Evolutionary conservation across 2,329 filamentous ascomycete genomes (phyloP).

Genomic region (Hypoxylon sp.): DNA sequence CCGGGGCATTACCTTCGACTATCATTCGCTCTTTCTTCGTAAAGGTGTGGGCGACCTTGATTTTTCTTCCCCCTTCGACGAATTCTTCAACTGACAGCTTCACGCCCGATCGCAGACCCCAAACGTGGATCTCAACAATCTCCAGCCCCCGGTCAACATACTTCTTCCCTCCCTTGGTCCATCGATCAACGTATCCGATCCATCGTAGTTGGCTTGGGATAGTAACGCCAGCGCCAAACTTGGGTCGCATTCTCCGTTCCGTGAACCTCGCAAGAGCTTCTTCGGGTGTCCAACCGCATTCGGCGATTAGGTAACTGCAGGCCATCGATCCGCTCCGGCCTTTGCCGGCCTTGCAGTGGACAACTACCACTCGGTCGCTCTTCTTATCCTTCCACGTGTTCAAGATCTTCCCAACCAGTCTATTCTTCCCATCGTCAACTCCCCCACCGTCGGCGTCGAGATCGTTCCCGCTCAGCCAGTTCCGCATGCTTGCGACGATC

Average conservation of each 20-base stretch:
- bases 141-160: constrained; percentile 88
- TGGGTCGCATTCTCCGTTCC: constrained; percentile 85
- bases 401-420: constrained; percentile 42
- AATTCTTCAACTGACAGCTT: constrained; percentile 89
- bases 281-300: constrained; percentile 73
- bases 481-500: constrained; percentile 92
- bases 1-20: constrained; percentile 68
- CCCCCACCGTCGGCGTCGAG: constrained; percentile 50
- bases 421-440: constrained; percentile 35
- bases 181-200: constrained; percentile 88
- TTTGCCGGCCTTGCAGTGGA: constrained; percentile 98
- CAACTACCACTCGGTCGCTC: constrained; percentile 77
- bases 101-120: constrained; percentile 88
- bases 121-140: constrained; percentile 88
- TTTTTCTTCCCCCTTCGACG: constrained; percentile 87
- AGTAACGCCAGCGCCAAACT: constrained; percentile 88
- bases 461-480: constrained; percentile 76
- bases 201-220: constrained; percentile 93
- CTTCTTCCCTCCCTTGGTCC: constrained; percentile 78
- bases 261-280: constrained; percentile 73
- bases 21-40: constrained; percentile 76
- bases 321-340: constrained; percentile 89
- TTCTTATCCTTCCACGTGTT: constrained; percentile 53
- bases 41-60: constrained; percentile 87
- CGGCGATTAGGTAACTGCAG: constrained; percentile 89